Percentiles rank a stretch among this genome's conserved stretches.
These are phyloP conservation scores for Gynandropsis gynandra DNA, from an alignment of 345 rosid species.

Conservation along the genomic window DNA sequence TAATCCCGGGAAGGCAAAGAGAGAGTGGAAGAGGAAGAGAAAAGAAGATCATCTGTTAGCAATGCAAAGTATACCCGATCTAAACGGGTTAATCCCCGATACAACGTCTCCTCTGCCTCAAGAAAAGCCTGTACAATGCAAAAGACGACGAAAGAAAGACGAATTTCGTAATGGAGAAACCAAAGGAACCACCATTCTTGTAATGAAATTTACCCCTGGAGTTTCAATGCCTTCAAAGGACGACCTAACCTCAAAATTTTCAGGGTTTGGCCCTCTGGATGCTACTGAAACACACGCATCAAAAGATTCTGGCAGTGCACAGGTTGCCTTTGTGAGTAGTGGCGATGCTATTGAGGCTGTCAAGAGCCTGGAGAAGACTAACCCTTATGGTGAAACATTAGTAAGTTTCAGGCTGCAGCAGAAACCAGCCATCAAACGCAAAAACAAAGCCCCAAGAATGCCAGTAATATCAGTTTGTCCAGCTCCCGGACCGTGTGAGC, in stretches of 20 bases:
- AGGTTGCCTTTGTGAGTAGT: slow-evolving; percentile 45
- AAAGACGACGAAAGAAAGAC: slow-evolving; percentile 40
- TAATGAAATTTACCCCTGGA: slow-evolving; percentile 54
- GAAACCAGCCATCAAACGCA: slow-evolving; percentile 20
- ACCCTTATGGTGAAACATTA: slow-evolving; percentile 49
- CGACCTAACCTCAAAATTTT: slow-evolving; percentile 40
- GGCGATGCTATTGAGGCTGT: slow-evolving; percentile 54
- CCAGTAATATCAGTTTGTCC: slow-evolving; percentile 31
- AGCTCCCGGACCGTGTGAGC: slow-evolving; percentile 23
- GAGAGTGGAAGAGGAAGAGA: slow-evolving; percentile 46
- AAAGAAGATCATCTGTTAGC: slow-evolving; percentile 21
- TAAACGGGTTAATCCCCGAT: slow-evolving; percentile 44
- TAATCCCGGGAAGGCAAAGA: slow-evolving; percentile 31
- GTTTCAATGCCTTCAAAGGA: slow-evolving; percentile 61
- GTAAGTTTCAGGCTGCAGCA: slow-evolving; percentile 38
- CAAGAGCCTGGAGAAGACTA: slow-evolving; percentile 46
- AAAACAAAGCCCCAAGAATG: slow-evolving; percentile 20
- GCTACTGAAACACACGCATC: slow-evolving; percentile 42
- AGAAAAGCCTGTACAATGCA: slow-evolving; percentile 31
- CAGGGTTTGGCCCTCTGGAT: slow-evolving; percentile 62
- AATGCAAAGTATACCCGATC: slow-evolving; percentile 43
- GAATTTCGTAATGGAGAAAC: slow-evolving; percentile 33
- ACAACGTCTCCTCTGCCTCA: slow-evolving; percentile 22
- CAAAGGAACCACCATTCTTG: slow-evolving; percentile 47
- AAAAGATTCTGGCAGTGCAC: slow-evolving; percentile 42